Evolutionary conservation across 768 basidiomycete genomes (phyloP).

Genomic region (Austroboletus eburneus): DNA sequence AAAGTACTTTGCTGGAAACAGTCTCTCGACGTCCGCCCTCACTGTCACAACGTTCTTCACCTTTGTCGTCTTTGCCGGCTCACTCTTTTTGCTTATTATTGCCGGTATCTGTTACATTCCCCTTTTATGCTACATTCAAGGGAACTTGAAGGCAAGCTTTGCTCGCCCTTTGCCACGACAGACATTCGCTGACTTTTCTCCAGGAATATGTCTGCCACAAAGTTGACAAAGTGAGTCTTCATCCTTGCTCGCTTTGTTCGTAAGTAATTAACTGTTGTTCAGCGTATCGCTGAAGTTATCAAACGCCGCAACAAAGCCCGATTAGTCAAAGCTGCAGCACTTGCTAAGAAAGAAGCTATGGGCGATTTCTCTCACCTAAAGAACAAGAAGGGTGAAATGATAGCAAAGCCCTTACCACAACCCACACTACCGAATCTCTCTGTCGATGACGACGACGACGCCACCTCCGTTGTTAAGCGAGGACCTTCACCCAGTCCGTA

Average conservation of each 20-base stretch:
- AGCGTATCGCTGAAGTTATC: conserved; percentile 93
- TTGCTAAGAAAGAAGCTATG: conserved; percentile 87
- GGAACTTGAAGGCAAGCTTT: conserved; percentile 81
- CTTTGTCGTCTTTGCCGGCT: conserved; percentile 80
- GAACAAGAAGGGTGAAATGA: conserved; percentile 86
- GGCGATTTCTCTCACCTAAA: conserved; percentile 90
- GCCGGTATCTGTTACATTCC: conserved; percentile 91
- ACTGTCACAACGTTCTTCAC: conserved; percentile 91
- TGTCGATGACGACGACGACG: conserved; percentile 71
- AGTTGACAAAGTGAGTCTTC: conserved; percentile 79
- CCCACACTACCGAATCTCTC: conserved; percentile 92
- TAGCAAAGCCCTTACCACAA: conserved; percentile 80
- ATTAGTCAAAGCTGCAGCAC: conserved; percentile 69
- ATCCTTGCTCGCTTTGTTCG: neutral
- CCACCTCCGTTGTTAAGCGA: conserved; percentile 51
- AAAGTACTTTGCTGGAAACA: conserved; percentile 79
- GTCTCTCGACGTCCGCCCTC: conserved; percentile 73
- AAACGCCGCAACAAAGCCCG: conserved; percentile 88
- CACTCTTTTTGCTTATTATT: conserved; percentile 71
- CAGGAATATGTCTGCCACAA: conserved; percentile 99
- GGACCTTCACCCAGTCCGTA: conserved; percentile 53
- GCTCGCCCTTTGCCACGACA: neutral
- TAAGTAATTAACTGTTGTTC: conserved; percentile 12
- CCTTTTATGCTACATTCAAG: conserved; percentile 92
- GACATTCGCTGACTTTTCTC: conserved; percentile 1